phyloP scores from a whole-genome alignment of 1,284 basidiomycete species.

The Sanguinoderma infundibulare region DNA sequence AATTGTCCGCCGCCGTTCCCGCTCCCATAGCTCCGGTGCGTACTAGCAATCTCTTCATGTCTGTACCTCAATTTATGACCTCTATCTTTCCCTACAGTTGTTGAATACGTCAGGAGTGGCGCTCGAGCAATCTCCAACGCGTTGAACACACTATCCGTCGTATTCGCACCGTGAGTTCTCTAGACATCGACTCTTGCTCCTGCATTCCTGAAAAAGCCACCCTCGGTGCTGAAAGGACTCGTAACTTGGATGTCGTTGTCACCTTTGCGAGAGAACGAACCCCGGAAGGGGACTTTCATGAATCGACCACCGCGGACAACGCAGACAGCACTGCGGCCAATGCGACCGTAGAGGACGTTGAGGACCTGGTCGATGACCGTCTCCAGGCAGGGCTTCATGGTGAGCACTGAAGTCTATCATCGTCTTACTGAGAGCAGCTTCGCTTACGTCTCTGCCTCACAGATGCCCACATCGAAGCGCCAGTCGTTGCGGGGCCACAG shows the following conservation, averaged over 20 bases:
- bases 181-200: neutral
- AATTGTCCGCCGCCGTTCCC: neutral
- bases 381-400: neutral
- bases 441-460: neutral
- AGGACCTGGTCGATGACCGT: neutral
- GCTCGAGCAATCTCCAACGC: neutral
- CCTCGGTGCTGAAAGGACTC: neutral
- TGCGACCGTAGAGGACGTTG: neutral
- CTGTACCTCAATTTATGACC: neutral
- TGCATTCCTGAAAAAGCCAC: neutral
- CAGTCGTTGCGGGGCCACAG: neutral
- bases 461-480: neutral
- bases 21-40: neutral
- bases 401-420: neutral
- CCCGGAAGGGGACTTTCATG: neutral
- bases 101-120: neutral
- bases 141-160: neutral
- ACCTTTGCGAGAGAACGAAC: neutral
- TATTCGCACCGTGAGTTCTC: neutral
- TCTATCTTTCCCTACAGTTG: neutral
- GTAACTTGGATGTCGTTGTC: neutral
- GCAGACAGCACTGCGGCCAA: neutral
- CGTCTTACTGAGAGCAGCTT: neutral
- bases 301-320: neutral
- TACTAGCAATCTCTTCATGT: neutral